Evolutionary conservation across 2,329 filamentous ascomycete genomes (phyloP), one percentile per base, ranked within the genome.

Genomic region (Taxawa tesnikishii): DNA sequence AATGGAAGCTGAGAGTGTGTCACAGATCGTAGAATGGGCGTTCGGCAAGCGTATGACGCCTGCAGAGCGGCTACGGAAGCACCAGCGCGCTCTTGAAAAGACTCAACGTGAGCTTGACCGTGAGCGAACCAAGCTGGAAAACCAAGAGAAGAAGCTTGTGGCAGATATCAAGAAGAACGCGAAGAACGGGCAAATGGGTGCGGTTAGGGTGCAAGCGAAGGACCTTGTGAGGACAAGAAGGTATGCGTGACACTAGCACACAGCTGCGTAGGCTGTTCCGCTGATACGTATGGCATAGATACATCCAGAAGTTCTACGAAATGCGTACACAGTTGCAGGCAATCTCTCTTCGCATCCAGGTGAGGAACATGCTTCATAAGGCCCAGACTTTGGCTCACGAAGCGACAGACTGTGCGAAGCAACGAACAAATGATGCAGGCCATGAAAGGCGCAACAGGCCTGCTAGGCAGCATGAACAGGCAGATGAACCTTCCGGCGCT

Each of bases 341-440:
- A 43, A 94, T 98, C 46, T 93, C 84, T 10, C 63, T 98, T 33
- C 76, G 88, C 27, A 87, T 98, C 51, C 90, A 96, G 74, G 84
- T 90, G 62, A 32, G 57, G 11, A 5, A 3, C 16, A 15, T 11
- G 14, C 25, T 16, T 3, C 25, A 15, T 21, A 10, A 17, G 24
- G 19, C 19, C 8, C 19, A n/a, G n/a, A 8, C 10, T 34, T 19
- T 17, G 13, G 16, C 31, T 37, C 15, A 34, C 38, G 35, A 24
- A 40, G 32, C 15, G 14, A 12, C 48, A 94, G 83, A 98, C 90
- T 30, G 88, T 96, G 43, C 78, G 90, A 43, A 94, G 87, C 44
- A 98, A 98, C 58, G 90, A 98, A 58, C 88, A 96, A 60, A 98
- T 98, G 90, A 94, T 94, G 87, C 84, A 94, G 59, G 90, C 87